Conservation (phyloP, 164 flowering plant genomes). For the Dillenia suffruticosa region DNA sequence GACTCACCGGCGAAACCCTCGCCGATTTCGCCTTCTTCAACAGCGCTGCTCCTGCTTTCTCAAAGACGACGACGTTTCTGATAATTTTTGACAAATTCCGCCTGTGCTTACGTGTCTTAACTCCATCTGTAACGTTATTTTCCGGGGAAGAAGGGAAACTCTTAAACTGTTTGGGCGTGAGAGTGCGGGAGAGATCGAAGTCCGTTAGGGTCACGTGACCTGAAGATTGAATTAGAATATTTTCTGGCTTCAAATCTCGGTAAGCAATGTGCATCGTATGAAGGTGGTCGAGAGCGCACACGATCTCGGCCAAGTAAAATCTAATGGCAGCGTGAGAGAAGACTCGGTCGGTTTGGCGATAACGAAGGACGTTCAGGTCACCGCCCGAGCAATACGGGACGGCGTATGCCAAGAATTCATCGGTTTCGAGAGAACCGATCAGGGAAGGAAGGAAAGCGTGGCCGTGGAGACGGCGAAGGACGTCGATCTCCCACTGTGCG, state of each 20-base stretch:
- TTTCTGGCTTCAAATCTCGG: conserved; percentile 69
- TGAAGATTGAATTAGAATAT: conserved; percentile 48
- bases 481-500: conserved; percentile 82
- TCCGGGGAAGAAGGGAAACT: conserved; percentile 5
- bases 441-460: conserved; percentile 81
- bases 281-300: conserved; percentile 53
- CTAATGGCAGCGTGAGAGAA: conserved; percentile 60
- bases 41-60: conserved; percentile 2
- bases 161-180: conserved; percentile 7
- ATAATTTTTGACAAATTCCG: conserved; percentile 20
- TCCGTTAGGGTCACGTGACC: conserved; percentile 75
- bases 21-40: conserved; percentile 67
- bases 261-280: conserved; percentile 52
- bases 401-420: conserved; percentile 70
- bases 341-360: conserved; percentile 54
- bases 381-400: conserved; percentile 89
- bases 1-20: conserved; percentile 70
- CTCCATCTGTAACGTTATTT: background rate
- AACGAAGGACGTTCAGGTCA: conserved; percentile 83
- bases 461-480: conserved; percentile 44
- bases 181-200: conserved; percentile 58
- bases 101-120: conserved; percentile 12
- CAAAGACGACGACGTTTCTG: background rate
- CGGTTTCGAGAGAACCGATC: conserved; percentile 44
- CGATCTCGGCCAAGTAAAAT: conserved; percentile 57